Conservation (phyloP, 306 rosid species). For the Styphnolobium japonicum region DNA sequence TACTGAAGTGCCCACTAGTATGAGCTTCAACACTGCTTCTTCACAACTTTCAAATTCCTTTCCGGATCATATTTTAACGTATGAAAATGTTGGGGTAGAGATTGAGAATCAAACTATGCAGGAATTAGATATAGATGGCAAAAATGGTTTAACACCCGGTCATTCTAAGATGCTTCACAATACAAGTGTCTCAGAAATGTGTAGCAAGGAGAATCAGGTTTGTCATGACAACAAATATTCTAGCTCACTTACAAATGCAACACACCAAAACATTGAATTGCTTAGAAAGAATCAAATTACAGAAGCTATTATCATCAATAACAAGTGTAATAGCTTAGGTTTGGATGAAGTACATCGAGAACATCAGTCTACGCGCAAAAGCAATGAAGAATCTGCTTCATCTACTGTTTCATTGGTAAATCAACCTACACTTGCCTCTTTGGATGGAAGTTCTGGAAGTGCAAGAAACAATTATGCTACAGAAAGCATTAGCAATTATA, state of each 20-base stretch:
- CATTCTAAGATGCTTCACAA: constrained; percentile 30
- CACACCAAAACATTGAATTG: constrained; percentile 28
- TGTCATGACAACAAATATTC: constrained; percentile 18
- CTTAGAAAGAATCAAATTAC: constrained; percentile 2
- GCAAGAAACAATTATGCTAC: not conserved
- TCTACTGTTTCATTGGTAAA: constrained; percentile 30
- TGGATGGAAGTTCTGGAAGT: constrained; percentile 17
- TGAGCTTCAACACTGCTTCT: constrained; percentile 15
- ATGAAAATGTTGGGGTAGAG: constrained; percentile 33
- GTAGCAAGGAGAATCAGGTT: constrained; percentile 21
- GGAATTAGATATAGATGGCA: constrained; percentile 28
- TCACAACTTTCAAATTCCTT: constrained; percentile 29
- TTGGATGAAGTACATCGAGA: constrained; percentile 41
- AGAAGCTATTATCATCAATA: constrained; percentile 18
- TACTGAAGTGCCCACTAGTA: constrained; percentile 32
- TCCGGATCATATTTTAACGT: constrained; percentile 10
- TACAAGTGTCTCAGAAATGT: constrained; percentile 28
- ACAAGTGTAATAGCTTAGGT: constrained; percentile 26
- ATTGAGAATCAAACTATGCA: constrained; percentile 27
- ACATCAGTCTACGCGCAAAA: constrained; percentile 23
- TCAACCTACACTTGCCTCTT: constrained; percentile 21
- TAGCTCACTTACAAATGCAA: constrained; percentile 26
- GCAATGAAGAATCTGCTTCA: constrained; percentile 24
- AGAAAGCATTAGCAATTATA: constrained; percentile 8
- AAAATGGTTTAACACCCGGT: constrained; percentile 25